Evolutionary conservation across 1,284 basidiomycete species (phyloP).

Genomic region (Boletellus dicymbophilus): DNA sequence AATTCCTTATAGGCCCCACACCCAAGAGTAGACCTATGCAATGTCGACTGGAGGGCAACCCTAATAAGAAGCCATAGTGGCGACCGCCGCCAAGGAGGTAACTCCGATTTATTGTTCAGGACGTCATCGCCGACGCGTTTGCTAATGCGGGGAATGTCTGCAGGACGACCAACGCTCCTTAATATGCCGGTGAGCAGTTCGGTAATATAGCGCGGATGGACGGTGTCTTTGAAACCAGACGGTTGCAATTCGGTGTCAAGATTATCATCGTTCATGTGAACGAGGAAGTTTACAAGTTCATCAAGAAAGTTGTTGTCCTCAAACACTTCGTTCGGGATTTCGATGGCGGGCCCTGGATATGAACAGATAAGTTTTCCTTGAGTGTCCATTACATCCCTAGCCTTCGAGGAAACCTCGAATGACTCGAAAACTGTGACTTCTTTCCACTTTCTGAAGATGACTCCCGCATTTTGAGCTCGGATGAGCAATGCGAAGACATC

Average conservation of each 20-base stretch:
- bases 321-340: not conserved
- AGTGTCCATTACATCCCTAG: not conserved
- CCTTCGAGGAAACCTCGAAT: conserved; percentile 32
- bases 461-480: conserved; percentile 37
- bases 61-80: too few species aligned
- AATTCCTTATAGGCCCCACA: too few species aligned
- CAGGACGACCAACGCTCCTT: not conserved
- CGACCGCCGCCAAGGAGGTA: not conserved
- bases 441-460: conserved; percentile 28
- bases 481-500: conserved; percentile 29
- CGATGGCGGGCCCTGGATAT: not conserved
- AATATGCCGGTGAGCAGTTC: too few species aligned
- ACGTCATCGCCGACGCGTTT: not conserved
- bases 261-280: not conserved
- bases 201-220: too few species aligned
- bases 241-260: not conserved
- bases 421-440: conserved; percentile 27
- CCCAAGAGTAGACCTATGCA: too few species aligned
- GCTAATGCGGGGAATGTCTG: not conserved
- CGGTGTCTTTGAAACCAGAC: too few species aligned
- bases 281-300: not conserved
- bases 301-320: not conserved
- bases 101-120: not conserved
- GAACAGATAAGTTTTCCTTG: not conserved
- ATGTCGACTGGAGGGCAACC: too few species aligned